Conservation (phyloP, 169 alveolate species). For the Plasmodium inui region DNA sequence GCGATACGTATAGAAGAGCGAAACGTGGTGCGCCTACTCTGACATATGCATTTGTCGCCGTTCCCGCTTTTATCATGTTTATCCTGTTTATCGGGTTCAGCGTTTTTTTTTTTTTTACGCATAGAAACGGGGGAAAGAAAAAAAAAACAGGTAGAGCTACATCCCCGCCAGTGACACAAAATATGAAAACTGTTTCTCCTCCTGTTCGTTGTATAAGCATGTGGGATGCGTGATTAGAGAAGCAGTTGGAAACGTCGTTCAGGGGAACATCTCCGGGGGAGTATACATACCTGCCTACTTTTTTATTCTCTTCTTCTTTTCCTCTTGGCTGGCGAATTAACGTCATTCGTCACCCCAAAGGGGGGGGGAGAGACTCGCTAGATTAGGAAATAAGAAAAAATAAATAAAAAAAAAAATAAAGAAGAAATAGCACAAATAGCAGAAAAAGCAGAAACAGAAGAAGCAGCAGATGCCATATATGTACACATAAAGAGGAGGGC, state of each 20-base stretch:
- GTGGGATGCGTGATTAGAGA: neutral
- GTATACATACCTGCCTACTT: neutral
- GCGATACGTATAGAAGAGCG: neutral
- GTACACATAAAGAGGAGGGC: neutral
- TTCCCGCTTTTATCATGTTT: neutral
- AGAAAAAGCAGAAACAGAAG: neutral
- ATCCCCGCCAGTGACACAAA: neutral
- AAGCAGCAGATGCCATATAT: neutral
- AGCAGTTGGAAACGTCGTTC: neutral
- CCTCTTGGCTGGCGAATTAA: neutral
- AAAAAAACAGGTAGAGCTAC: neutral
- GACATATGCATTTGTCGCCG: neutral
- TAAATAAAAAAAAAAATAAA: neutral
- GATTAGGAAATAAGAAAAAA: neutral
- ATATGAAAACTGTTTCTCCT: neutral
- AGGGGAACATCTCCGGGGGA: neutral
- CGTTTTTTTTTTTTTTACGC: neutral
- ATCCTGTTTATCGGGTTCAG: neutral
- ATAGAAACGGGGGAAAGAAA: neutral
- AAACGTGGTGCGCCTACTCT: neutral
- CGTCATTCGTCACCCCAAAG: neutral
- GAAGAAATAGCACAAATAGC: too few relatives aligned
- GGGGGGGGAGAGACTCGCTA: neutral
- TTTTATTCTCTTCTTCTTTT: neutral
- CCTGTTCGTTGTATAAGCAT: neutral